phyloP scores from a whole-genome alignment of 2,329 filamentous ascomycete genomes.

The Fusarium sp. region DNA sequence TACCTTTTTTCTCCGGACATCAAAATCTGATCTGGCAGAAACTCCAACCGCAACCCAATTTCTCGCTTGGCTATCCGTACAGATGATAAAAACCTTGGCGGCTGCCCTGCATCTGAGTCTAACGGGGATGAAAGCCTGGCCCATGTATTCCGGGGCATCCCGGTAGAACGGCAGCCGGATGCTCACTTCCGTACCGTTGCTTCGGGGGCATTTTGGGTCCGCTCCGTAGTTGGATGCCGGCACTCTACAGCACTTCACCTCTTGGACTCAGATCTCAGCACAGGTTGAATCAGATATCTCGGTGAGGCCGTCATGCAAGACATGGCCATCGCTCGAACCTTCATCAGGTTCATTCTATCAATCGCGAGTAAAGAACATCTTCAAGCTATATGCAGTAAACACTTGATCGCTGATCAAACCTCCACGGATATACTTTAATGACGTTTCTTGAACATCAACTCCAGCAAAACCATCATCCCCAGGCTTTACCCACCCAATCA shows the following conservation, averaged over 20 bases:
- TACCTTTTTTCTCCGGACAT: not conserved
- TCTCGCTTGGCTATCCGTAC: conserved; percentile 1
- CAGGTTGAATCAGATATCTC: conserved; percentile 8
- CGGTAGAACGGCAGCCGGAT: conserved; percentile 27
- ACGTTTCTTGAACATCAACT: conserved; percentile 4
- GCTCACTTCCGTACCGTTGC: conserved; percentile 28
- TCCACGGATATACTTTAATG: conserved; percentile 1
- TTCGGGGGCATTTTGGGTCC: conserved; percentile 22
- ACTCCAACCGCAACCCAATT: not conserved
- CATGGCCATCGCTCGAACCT: not conserved
- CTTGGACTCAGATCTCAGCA: not conserved
- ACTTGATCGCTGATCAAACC: too few species aligned
- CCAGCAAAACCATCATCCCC: conserved; percentile 23
- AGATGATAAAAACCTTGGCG: conserved; percentile 10
- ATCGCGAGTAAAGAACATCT: not conserved
- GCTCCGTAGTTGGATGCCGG: conserved; percentile 13
- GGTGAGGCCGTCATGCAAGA: conserved; percentile 2
- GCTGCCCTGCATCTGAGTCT: conserved; percentile 17
- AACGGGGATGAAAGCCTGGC: conserved; percentile 10
- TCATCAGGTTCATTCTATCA: not conserved
- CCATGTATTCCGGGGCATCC: conserved; percentile 33
- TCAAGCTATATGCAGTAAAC: not conserved
- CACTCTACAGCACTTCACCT: conserved; percentile 1
- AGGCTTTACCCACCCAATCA: conserved; percentile 34
- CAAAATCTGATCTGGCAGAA: not conserved